Evolutionary conservation across 306 rosid genomes (phyloP).

Genomic region (Prunus padus): DNA sequence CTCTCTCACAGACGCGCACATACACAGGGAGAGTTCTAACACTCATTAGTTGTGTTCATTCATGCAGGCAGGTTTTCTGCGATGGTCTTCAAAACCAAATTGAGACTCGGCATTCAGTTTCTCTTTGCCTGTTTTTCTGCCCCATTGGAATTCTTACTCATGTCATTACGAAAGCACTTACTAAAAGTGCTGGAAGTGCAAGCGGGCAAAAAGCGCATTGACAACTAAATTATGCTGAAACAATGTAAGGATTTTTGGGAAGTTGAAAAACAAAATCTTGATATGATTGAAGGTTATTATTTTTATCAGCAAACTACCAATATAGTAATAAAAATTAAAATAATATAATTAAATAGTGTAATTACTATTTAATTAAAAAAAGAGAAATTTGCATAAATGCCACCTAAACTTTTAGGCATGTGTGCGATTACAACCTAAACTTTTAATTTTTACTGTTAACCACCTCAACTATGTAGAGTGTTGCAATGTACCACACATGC

Average conservation of each 20-base stretch:
- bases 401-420: no score
- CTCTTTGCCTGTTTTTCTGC: conserved; percentile 83
- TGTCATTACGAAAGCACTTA: conserved; percentile 71
- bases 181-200: conserved; percentile 35
- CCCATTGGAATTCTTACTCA: conserved; percentile 89
- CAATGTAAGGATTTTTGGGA: neutral
- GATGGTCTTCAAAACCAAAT: conserved; percentile 73
- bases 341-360: no score
- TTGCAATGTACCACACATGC: no score
- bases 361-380: no score
- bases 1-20: neutral
- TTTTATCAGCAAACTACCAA: no score
- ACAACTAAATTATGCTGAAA: conserved; percentile 10
- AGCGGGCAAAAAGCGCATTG: conserved; percentile 32
- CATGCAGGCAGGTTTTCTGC: conserved; percentile 68
- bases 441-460: no score
- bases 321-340: no score
- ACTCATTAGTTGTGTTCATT: conserved; percentile 11
- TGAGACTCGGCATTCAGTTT: conserved; percentile 84
- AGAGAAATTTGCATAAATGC: no score
- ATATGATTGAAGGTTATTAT: neutral
- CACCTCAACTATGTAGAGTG: no score
- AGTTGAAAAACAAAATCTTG: neutral
- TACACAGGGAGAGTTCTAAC: neutral
- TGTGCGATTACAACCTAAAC: no score